phyloP scores from a whole-genome alignment of 2,329 filamentous ascomycete genomes.

The Epichloe coenophiala region DNA sequence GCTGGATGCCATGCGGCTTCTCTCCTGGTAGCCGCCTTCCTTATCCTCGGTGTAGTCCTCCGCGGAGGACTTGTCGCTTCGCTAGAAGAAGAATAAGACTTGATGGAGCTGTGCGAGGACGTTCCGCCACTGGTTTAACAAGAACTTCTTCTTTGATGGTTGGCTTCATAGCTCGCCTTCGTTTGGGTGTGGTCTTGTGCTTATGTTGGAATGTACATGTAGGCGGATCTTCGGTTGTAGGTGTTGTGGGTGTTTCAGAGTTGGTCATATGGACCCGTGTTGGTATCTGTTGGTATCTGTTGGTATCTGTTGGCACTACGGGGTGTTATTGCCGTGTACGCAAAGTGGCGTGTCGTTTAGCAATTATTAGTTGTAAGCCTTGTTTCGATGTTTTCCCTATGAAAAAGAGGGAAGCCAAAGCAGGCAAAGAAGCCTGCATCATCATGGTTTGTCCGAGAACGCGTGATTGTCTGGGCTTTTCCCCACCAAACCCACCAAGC shows the following conservation, averaged over 20 bases:
- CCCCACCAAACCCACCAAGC: no score
- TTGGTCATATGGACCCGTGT: background rate
- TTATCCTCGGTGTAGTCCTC: background rate
- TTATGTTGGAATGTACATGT: background rate
- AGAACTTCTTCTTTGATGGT: background rate
- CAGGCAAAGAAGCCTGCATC: background rate
- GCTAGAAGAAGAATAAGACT: background rate
- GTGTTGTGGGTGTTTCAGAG: background rate
- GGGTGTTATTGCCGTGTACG: no score
- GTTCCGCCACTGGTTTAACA: background rate
- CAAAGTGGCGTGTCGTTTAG: background rate
- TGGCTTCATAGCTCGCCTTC: background rate
- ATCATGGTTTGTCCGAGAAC: background rate
- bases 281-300: no score
- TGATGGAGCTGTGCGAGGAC: background rate
- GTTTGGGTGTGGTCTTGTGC: background rate
- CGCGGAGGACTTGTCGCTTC: background rate
- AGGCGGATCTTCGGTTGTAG: background rate
- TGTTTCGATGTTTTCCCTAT: background rate
- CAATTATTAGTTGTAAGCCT: background rate
- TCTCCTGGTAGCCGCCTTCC: constrained; percentile 4
- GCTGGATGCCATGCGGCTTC: constrained; percentile 14
- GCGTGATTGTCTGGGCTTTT: background rate
- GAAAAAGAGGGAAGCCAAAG: background rate
- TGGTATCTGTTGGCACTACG: no score